These are phyloP conservation scores for Osmanthus fragrans DNA, from an alignment of 257 asterid species.

Conservation along the genomic window DNA sequence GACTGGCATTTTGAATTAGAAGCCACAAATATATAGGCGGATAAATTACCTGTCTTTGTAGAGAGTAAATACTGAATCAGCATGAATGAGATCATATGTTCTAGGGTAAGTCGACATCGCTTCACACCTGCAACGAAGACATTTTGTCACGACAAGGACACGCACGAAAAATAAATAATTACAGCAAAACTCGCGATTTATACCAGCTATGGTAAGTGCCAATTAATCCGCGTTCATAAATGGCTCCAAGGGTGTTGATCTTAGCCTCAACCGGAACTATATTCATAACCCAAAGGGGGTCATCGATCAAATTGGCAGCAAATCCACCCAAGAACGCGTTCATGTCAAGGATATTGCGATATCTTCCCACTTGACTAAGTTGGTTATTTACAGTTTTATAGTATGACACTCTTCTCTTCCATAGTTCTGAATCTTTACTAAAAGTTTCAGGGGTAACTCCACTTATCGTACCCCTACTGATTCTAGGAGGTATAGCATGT, in stretches of 20 bases:
- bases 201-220: conserved; percentile 93
- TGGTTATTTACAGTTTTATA: conserved; percentile 67
- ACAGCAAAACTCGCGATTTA: background rate
- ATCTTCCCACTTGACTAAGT: conserved; percentile 59
- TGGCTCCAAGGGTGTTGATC: conserved; percentile 64
- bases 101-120: conserved; percentile 97
- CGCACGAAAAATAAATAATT: no score
- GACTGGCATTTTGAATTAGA: background rate
- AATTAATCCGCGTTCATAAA: conserved; percentile 80
- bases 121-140: conserved; percentile 60
- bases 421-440: conserved; percentile 49
- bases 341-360: conserved; percentile 80
- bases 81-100: conserved; percentile 85
- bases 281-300: conserved; percentile 91
- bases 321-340: conserved; percentile 85
- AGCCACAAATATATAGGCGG: background rate
- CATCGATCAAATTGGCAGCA: conserved; percentile 57
- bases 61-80: conserved; percentile 68
- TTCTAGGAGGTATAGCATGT: conserved; percentile 67
- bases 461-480: conserved; percentile 47
- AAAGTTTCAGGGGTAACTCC: conserved; percentile 46
- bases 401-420: conserved; percentile 69
- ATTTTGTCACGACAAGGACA: background rate
- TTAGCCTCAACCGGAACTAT: conserved; percentile 69
- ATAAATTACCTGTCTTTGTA: conserved; percentile 54